phyloP scores from a whole-genome alignment of 129 eudicot genomes.

The Pulicaria dysenterica region DNA sequence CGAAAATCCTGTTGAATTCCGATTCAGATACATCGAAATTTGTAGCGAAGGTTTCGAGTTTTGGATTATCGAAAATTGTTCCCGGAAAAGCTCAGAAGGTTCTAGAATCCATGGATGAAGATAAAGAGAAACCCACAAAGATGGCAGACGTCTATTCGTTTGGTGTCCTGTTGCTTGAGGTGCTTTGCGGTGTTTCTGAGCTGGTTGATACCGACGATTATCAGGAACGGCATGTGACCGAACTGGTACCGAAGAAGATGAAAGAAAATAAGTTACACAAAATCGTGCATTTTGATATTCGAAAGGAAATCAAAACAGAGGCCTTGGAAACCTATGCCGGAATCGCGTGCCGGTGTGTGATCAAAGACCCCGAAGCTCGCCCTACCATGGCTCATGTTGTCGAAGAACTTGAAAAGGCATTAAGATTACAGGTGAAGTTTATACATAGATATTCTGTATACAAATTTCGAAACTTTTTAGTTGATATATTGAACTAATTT shows the following conservation, averaged over 20 bases:
- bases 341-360: slow-evolving; percentile 32
- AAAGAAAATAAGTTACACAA: slow-evolving; percentile 26
- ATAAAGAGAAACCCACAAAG: slow-evolving; percentile 15
- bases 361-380: slow-evolving; percentile 24
- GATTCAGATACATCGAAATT: slow-evolving; percentile 26
- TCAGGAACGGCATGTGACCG: slow-evolving; percentile 38
- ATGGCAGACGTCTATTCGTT: slow-evolving; percentile 32
- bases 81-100: slow-evolving; percentile 33
- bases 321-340: slow-evolving; percentile 32
- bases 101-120: slow-evolving; percentile 20
- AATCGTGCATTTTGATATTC: slow-evolving; percentile 29
- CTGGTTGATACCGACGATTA: slow-evolving; percentile 41
- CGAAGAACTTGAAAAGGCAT: slow-evolving; percentile 35
- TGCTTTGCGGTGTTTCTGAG: slow-evolving; percentile 35
- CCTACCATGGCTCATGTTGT: slow-evolving; percentile 36
- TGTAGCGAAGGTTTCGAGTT: slow-evolving; percentile 36
- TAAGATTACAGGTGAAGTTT: slow-evolving; percentile 33
- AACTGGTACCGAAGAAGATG: slow-evolving; percentile 42
- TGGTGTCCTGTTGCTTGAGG: slow-evolving; percentile 38
- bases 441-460: background rate
- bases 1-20: slow-evolving; percentile 34
- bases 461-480: background rate
- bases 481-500: background rate
- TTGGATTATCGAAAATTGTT: slow-evolving; percentile 34
- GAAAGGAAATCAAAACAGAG: slow-evolving; percentile 32